Evolutionary conservation across 2,329 filamentous ascomycete genomes (phyloP), one percentile per base, ranked within the genome.

Genomic region (Gyromitra esculenta): DNA sequence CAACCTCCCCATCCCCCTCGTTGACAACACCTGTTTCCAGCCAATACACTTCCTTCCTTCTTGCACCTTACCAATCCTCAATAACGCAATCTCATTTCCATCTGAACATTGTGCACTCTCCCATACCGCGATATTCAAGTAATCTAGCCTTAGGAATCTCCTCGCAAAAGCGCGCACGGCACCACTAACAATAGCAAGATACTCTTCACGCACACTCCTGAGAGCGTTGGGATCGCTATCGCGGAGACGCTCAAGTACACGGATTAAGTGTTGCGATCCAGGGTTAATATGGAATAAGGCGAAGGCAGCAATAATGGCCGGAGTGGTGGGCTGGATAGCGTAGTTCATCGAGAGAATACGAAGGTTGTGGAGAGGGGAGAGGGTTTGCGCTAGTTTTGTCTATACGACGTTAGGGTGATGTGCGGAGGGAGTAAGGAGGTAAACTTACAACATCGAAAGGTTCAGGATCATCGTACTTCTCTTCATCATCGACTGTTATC

Each of bases 1-100:
- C 15, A 75, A 43, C 50, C 37, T 75, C 18, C 72, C 72, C 15
- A 75, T 69, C 21, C 72, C 65, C 18, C 72, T 50, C 37, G 39
- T 69, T 11, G 66, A 41, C n/a, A 75, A n/a, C 31, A 45, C 65
- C 59, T 75, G 72, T 43, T 70, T 75, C 72, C 72, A 75, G 13
- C 72, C 72, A 70, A 75, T 75, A 48, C 72, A 75, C 18, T 63
- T 75, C 59, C 72, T 60, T 5, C 21, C 57, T 15, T 39, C 31
- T 1, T 31, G 54, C 13, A n/a, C 60, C 31, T 9, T 45, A 15
- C 25, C 48, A 37, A 65, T 43, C 41, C 72, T 69, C 41, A 75
- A 39, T 45, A 75, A 59, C 6, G 59, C 15, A 59, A 75, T 69
- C 25, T 75, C 72, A 45, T 71, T 75, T 35, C 65, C 72, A 48